Evolutionary conservation across 768 basidiomycete species (phyloP), one percentile per base, ranked within the genome.

Genomic region (Galerina sulciceps): DNA sequence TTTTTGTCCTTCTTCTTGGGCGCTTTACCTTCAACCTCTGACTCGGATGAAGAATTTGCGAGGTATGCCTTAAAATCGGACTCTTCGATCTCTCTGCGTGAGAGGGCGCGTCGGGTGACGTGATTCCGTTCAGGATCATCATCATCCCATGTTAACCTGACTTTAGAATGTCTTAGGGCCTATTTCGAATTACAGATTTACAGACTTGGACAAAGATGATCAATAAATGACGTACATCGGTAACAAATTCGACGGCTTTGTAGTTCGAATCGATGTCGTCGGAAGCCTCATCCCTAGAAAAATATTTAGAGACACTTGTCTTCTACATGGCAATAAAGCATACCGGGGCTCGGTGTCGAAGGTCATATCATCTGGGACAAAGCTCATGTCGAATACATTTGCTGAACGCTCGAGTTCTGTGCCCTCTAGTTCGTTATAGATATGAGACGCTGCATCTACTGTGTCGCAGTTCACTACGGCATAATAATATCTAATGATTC

Each of bases 111-210:
- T 45, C 94, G 86, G 1, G 95, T 93, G 48, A 95, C 66, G 43
- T 86, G 86, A 56, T 81, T 83, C 40, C 96, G 89, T 67, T 95
- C 91, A 0, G 92, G 89, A 64, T 99, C 96, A 72, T 99, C 97
- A 54, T 95, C 93, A 64, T 99, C 97, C 97, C 97, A 99, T 4
- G 96, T 97, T 34, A 99, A 83, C 68, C 93, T 97, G 59, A 99
- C 96, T 79, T 94, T 97, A 13, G 97, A 99, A 71, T 99, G 96
- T 5, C 96, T 90, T 5, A 99, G 85, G 10, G 96, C 96, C 95
- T 98, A 62, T 6, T 26, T 8, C 45, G 20, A 22, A 15, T 31
- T 31, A 31, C 4, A 26, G 6, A 14, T 9, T 23, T 18, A 35
- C 14, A 31, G 20, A 22, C 22, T 45, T 47, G 35, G 23, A 42